phyloP scores from a whole-genome alignment of 305 asterid species.

The Solanum hybrid region DNA sequence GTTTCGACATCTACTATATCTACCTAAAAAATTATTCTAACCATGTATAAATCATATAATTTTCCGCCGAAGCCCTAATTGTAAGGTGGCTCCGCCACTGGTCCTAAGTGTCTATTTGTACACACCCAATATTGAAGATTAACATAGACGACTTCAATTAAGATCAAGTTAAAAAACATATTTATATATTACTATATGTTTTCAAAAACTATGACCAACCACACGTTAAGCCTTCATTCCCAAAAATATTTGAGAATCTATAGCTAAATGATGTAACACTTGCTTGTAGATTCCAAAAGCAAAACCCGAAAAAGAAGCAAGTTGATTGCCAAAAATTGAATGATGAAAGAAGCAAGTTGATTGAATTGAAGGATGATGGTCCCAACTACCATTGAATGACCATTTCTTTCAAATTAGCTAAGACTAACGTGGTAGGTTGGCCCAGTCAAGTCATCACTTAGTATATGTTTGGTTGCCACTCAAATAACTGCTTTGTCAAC shows the following conservation, averaged over 20 bases:
- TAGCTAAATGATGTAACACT: background rate
- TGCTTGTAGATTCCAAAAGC: background rate
- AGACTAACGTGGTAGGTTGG: background rate
- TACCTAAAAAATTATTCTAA: too few relatives aligned
- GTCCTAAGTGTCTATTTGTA: background rate
- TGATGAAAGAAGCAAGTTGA: background rate
- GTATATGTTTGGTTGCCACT: background rate
- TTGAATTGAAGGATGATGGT: background rate
- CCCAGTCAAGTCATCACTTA: background rate
- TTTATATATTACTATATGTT: background rate
- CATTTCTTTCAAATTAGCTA: background rate
- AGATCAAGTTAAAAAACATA: fast-evolving
- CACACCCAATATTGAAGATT: too few relatives aligned
- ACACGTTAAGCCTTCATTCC: background rate
- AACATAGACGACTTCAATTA: background rate
- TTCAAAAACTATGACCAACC: background rate
- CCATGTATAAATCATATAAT: too few relatives aligned
- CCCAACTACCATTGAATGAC: background rate
- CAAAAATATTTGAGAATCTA: background rate
- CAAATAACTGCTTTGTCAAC: background rate
- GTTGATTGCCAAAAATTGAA: background rate
- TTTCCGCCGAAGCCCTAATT: too few relatives aligned
- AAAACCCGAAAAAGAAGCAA: background rate
- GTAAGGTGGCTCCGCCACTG: too few relatives aligned
- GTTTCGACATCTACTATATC: too few relatives aligned